A percentile compares a stretch with the other conserved stretches of the same genome.
Evolutionary conservation across 164 flowering plant species (phyloP).

Genomic region (Houttuynia cordata): DNA sequence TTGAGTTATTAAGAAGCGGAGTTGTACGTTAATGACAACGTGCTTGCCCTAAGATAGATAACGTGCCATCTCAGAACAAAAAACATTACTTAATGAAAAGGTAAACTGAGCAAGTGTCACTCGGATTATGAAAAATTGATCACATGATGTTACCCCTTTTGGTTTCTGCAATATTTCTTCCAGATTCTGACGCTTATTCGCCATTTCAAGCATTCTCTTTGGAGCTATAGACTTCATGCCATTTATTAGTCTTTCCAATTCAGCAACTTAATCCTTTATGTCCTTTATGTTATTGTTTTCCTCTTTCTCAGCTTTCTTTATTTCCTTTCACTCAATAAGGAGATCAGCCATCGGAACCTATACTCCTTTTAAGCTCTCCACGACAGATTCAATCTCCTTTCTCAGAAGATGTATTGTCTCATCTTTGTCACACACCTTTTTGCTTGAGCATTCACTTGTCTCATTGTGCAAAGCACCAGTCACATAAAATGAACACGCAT

Average conservation of each 20-base stretch:
- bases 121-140: too few species aligned
- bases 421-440: slow-evolving; percentile 23
- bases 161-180: slow-evolving; percentile 31
- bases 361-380: slow-evolving; percentile 47
- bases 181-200: slow-evolving; percentile 28
- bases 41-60: too few species aligned
- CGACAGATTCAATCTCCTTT: slow-evolving; percentile 64
- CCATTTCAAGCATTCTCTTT: slow-evolving; percentile 26
- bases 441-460: slow-evolving; percentile 7
- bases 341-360: slow-evolving; percentile 49
- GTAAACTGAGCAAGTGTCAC: too few species aligned
- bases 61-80: too few species aligned
- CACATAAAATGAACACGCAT: neutral
- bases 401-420: slow-evolving; percentile 40
- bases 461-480: slow-evolving; percentile 20
- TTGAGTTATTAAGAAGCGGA: too few species aligned
- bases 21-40: too few species aligned
- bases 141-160: slow-evolving; percentile 7
- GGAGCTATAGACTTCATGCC: slow-evolving; percentile 30
- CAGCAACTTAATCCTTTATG: slow-evolving; percentile 27
- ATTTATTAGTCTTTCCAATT: slow-evolving; percentile 29
- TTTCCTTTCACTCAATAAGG: slow-evolving; percentile 47
- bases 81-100: too few species aligned
- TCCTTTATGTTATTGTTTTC: slow-evolving; percentile 24
- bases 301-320: slow-evolving; percentile 27